Evolutionary conservation across 441 rosid species (phyloP), one percentile per base, ranked within the genome.

Genomic region (Flueggea neowawraea): DNA sequence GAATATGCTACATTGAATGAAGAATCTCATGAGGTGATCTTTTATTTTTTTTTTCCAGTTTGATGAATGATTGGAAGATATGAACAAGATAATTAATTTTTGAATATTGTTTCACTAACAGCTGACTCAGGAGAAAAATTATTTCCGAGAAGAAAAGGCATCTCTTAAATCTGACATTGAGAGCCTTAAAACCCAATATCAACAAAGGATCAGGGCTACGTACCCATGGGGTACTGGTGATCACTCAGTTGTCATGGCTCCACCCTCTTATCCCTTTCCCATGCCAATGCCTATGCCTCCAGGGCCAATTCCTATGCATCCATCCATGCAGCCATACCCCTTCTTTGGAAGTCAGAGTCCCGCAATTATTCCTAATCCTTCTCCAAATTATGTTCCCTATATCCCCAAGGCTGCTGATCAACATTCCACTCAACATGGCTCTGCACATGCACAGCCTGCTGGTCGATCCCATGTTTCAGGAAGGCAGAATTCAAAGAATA

Each of bases 41-140:
- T 67, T 22, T 22, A 22, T 22, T 0, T 22, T 16, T 31, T 43
- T 13, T 48, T 3, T 60, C 15, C 13, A 48, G n/a, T 16, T 10
- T 61, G 22, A 36, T 22, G 6, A 36, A 58, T 52, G 12, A 55
- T 36, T 5, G 7, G 41, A 36, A 36, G 41, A 36, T 5, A 36
- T 36, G 1, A 5, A 36, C 28, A 36, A 36, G 54, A n/a, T 58
- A 52, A 15, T 58, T 59, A 39, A 16, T 16, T 10, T 10, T 11
- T 15, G n/a, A 11, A 12, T 36, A 12, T 61, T 69, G 50, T 52
- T 68, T 56, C 50, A 12, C 62, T 8, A 69, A 61, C 74, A 92
- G 96, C 67, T 92, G 83, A 89, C 85, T 0, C 91, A 83, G 72
- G 98, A 92, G 85, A 92, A 92, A 66, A 86, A 83, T 75, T 91